Base-by-base conservation (phyloP, 257 asterid species). In the Nemophila menziesii region DNA sequence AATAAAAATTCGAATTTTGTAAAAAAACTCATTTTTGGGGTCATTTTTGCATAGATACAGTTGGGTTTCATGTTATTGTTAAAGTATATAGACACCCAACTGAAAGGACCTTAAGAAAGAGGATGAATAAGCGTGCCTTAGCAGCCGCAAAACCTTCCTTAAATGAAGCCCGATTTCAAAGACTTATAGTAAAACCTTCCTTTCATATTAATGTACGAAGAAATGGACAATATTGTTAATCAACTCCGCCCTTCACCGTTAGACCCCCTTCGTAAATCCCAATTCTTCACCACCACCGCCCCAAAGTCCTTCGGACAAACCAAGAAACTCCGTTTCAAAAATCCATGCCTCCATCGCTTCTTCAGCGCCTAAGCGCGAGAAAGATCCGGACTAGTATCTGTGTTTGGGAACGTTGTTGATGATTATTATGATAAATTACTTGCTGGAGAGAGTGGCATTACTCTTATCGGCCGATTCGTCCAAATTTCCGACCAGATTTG, bases 311-410 rank as follows among this genome's bases (percentile, higher is more conserved):
- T n/a, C 12, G n/a, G n/a, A n/a, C n/a, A n/a, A n/a, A 40, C 2
- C 36, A 29, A 29, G 7, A 29, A 7, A 13, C 36, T 7, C 7
- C 5, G 4, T 29, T 7, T 29, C 36, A 29, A n/a, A n/a, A 37
- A 37, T 17, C 19, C 15, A 22, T 44, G 63, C 57, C 63, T 16
- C 26, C 65, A 20, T 62, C 4, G 36, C 69, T 0, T 56, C 56
- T 5, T 41, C 70, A 2, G 49, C 78, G 26, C 75, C 82, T 10
- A 66, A 57, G 51, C 34, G 78, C 12, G 70, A 66, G 56, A 73
- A 44, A 0, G 69, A 69, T 27, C 82, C 75, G 0, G 82, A 0
- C 70, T 74, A 5, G 75, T 74, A 14, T 74, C 78, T 0, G 78
- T 66, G 2, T 74, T 66, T 34, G 82, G 82, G 8, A 63, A 22